Evolutionary conservation across 805 yeast species (phyloP), one percentile per base, ranked within the genome.

Genomic region (Danielia oregonensis): DNA sequence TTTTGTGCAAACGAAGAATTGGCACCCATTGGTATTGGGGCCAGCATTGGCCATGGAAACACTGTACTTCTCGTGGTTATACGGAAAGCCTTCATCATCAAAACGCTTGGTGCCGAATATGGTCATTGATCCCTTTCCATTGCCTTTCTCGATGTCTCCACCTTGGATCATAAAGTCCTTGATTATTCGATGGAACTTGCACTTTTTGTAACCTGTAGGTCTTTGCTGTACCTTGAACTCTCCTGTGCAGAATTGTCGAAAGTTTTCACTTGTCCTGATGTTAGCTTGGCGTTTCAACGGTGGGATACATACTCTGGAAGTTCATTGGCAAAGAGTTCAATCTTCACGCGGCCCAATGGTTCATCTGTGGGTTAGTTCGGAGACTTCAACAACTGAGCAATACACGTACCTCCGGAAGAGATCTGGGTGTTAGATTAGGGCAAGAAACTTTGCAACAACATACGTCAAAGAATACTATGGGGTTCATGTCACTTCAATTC

Each of bases 181-280:
- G 36, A 71, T 63, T 24, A 69, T 56, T 16, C 74, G 46, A 39
- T 70, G 75, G 37, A 70, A 63, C 18, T 24, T 33, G 23, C 54
- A 32, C 23, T 42, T 39, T 43, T 70, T 70, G 46, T 72, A 72
- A 3, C 77, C 77, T 5, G 65, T 52, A 1, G 78, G 74, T 5
- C 50, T 41, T 2, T 59, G 57, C 29, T 57, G 49, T 32, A 61
- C 59, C 15, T 58, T 44, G 44, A 59, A 57, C 39, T 72, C 78
- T 5, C 77, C 77, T 0, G 76, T 72, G 47, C 78, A 73, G 36
- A 71, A 65, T 43, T 72, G 77, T 18, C 79, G 55, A 47, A 74
- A 72, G 48, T 74, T 74, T 41, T 74, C 79, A 13, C 63, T 42
- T 0, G 79, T 73, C 36, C 52, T 51, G 30, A 14, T 11, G 30